A percentile compares a stretch with the other conserved stretches of the same genome.
phyloP scores from a whole-genome alignment of 208 protist genomes.

The Trypanosoma mega region DNA sequence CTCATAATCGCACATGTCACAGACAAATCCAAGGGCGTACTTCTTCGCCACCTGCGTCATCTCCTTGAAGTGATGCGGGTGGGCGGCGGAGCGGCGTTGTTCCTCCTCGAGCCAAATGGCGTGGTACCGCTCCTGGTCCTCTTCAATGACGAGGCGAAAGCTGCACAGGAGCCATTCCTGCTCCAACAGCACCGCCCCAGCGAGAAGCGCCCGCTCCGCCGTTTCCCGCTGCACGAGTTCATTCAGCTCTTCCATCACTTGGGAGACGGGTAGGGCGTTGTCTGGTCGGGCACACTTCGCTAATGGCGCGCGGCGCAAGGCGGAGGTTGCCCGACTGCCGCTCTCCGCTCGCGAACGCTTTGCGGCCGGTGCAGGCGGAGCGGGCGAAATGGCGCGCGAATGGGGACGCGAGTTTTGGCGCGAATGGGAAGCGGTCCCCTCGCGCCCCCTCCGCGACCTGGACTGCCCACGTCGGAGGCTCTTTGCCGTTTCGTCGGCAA shows the following conservation, averaged over 20 bases:
- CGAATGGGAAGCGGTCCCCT: slow-evolving; percentile 18
- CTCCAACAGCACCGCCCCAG: slow-evolving; percentile 46
- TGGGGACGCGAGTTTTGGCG: slow-evolving; percentile 11
- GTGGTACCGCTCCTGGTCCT: slow-evolving; percentile 73
- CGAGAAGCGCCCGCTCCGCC: slow-evolving; percentile 25
- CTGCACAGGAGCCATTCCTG: slow-evolving; percentile 55
- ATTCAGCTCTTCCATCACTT: background rate
- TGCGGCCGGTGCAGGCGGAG: too few species aligned
- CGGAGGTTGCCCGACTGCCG: too few species aligned
- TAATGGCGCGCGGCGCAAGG: too few species aligned
- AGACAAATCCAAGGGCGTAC: slow-evolving; percentile 83
- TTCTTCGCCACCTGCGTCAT: slow-evolving; percentile 44
- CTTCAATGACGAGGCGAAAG: slow-evolving; percentile 56
- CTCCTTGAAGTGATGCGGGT: slow-evolving; percentile 77
- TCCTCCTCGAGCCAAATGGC: slow-evolving; percentile 78
- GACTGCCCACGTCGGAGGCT: slow-evolving; percentile 4
- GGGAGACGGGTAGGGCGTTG: too few species aligned
- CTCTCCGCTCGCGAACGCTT: too few species aligned
- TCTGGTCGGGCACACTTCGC: too few species aligned
- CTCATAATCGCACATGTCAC: slow-evolving; percentile 81
- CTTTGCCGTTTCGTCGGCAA: slow-evolving; percentile 76
- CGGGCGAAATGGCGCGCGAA: slow-evolving; percentile 13
- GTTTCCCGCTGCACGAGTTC: slow-evolving; percentile 42
- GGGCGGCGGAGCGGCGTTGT: slow-evolving; percentile 69
- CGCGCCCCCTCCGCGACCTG: slow-evolving; percentile 2